phyloP scores from a whole-genome alignment of 352 stramenopile genomes.

The Globisporangium viniferum region DNA sequence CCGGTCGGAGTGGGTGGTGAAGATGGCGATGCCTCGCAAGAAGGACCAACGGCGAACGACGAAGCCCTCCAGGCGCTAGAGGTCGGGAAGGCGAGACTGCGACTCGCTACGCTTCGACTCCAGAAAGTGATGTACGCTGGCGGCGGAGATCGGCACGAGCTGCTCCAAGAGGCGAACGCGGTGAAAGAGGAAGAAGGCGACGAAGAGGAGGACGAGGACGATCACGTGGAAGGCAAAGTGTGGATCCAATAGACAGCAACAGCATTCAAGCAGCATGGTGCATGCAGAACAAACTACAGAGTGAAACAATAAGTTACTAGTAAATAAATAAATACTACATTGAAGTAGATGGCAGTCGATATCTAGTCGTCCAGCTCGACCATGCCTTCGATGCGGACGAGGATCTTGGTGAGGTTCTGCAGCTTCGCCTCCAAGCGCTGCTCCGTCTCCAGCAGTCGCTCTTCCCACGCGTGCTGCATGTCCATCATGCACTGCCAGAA shows the following conservation, averaged over 20 bases:
- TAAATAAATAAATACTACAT: not conserved
- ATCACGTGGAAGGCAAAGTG: not conserved
- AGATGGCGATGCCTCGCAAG: not conserved
- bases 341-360: too few relatives aligned
- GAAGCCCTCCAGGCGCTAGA: not conserved
- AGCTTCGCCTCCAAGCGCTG: constrained; percentile 66
- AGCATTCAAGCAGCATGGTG: not conserved
- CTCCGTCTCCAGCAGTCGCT: constrained; percentile 57
- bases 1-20: not conserved
- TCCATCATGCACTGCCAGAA: constrained; percentile 46
- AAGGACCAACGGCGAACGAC: not conserved
- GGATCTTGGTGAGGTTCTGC: constrained; percentile 63
- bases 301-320: not conserved
- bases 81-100: not conserved
- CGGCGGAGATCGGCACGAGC: not conserved
- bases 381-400: constrained; percentile 55
- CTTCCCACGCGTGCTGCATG: constrained; percentile 61
- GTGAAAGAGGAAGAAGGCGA: constrained; percentile 11
- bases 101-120: not conserved
- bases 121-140: constrained; percentile 7
- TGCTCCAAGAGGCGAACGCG: constrained; percentile 12
- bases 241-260: not conserved
- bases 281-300: not conserved
- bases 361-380: constrained; percentile 50
- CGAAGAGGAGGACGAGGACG: not conserved